A percentile compares a stretch with the other conserved stretches of the same genome.
Evolutionary conservation across 2,329 filamentous ascomycete genomes (phyloP).

Genomic region (Akanthomyces dipterigenus): DNA sequence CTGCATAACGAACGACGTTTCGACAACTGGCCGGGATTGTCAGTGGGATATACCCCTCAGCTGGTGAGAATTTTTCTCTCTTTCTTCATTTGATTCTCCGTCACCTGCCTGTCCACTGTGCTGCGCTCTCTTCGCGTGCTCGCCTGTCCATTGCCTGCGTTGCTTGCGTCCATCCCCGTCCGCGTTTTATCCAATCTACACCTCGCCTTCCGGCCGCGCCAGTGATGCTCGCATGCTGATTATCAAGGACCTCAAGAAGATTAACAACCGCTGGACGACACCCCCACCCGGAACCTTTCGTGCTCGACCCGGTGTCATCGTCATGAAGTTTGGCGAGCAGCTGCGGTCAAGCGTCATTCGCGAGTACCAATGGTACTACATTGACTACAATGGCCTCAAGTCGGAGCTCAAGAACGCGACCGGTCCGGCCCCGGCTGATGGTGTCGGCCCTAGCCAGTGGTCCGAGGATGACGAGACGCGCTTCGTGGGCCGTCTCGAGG

Average conservation of each 20-base stretch:
- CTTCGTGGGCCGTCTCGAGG: constrained; percentile 82
- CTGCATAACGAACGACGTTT: not conserved
- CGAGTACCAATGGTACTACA: constrained; percentile 98
- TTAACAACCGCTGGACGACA: constrained; percentile 35
- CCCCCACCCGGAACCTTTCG: constrained; percentile 26
- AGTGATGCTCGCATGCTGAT: constrained; percentile 40
- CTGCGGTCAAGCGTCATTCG: constrained; percentile 91
- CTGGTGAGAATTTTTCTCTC: not conserved
- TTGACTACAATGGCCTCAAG: constrained; percentile 94
- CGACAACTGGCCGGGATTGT: not conserved
- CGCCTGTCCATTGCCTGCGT: not conserved
- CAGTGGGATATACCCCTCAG: not conserved
- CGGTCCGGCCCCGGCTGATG: constrained; percentile 37
- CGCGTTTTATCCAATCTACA: not conserved
- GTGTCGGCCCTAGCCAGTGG: constrained; percentile 58
- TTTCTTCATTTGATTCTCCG: not conserved
- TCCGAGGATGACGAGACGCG: constrained; percentile 83
- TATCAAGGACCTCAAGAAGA: constrained; percentile 42
- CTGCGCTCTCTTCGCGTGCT: too few relatives aligned
- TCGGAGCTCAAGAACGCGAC: constrained; percentile 71
- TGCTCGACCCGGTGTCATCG: constrained; percentile 45
- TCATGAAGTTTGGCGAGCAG: constrained; percentile 91
- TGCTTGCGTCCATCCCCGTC: not conserved
- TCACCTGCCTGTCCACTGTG: not conserved
- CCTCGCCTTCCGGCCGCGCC: not conserved